phyloP scores from a whole-genome alignment of 2,329 filamentous ascomycete genomes.

The Pseudogymnoascus sp. region DNA sequence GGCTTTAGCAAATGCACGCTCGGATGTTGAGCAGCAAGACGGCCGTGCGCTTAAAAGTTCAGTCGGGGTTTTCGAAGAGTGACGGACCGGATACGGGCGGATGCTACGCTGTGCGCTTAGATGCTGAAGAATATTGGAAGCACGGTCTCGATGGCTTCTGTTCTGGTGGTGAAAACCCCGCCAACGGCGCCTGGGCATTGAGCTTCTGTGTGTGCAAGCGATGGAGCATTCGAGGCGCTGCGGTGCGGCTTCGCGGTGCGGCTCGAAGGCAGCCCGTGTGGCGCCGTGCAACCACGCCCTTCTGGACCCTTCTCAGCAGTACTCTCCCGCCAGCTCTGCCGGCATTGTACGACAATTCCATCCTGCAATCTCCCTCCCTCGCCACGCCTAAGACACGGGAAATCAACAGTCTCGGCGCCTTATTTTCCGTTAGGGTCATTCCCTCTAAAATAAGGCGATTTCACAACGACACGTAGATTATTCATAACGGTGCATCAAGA shows the following conservation, averaged over 20 bases:
- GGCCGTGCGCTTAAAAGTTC: neutral
- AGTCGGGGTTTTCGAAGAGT: neutral
- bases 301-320: neutral
- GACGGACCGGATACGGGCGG: neutral
- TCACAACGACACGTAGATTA: neutral
- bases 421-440: neutral
- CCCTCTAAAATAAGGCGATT: neutral
- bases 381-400: neutral
- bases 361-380: neutral
- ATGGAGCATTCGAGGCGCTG: neutral
- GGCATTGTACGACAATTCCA: neutral
- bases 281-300: neutral
- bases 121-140: neutral
- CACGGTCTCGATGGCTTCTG: neutral
- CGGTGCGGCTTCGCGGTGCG: neutral
- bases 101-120: neutral
- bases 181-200: neutral
- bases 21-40: neutral
- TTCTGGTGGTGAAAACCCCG: neutral
- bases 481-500: neutral
- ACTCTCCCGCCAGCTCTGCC: neutral
- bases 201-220: neutral
- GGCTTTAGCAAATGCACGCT: neutral
- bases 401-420: neutral
- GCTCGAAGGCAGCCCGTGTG: neutral